A percentile compares a stretch with the other conserved stretches of the same genome.
Evolutionary conservation across 2,329 filamentous ascomycete species (phyloP).

Genomic region (Sphaerulina populicola): DNA sequence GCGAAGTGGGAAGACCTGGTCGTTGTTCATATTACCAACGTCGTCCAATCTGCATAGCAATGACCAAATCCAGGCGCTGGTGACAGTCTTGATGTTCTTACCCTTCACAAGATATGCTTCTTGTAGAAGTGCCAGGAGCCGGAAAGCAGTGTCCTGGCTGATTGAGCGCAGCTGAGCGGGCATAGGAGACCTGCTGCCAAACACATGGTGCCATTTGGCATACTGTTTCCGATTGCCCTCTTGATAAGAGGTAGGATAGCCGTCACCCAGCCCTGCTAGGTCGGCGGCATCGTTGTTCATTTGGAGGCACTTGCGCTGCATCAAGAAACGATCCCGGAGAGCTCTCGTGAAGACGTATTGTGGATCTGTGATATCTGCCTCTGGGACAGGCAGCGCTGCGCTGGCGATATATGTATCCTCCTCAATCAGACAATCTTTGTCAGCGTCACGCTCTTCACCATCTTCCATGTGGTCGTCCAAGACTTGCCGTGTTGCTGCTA

Average conservation of each 20-base stretch:
- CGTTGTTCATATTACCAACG: slow-evolving; percentile 63
- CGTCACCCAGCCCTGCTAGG: slow-evolving; percentile 46
- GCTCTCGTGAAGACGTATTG: slow-evolving; percentile 60
- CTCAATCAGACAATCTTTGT: slow-evolving; percentile 54
- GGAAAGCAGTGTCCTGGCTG: slow-evolving; percentile 57
- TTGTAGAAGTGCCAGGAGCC: slow-evolving; percentile 54
- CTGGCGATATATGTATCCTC: slow-evolving; percentile 72
- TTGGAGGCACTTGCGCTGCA: slow-evolving; percentile 56
- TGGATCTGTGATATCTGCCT: slow-evolving; percentile 35
- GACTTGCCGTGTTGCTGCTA: slow-evolving; percentile 18
- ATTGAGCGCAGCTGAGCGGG: slow-evolving; percentile 46
- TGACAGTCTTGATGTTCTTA: slow-evolving; percentile 53
- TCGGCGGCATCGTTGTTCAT: slow-evolving; percentile 47
- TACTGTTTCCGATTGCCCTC: slow-evolving; percentile 46
- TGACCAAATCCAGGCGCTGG: slow-evolving; percentile 80
- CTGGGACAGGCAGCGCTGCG: slow-evolving; percentile 34
- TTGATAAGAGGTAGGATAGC: slow-evolving; percentile 48
- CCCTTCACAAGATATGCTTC: slow-evolving; percentile 54
- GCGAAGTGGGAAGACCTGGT: slow-evolving; percentile 66
- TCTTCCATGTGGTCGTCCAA: slow-evolving; percentile 1
- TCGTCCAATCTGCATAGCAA: slow-evolving; percentile 63
- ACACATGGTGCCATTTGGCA: slow-evolving; percentile 47
- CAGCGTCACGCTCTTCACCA: slow-evolving; percentile 28
- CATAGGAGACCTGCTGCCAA: slow-evolving; percentile 39
- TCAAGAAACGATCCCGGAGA: slow-evolving; percentile 56